Evolutionary conservation across 805 yeast genomes (phyloP), one percentile per base, ranked within the genome.

Genomic region (Teunomyces pallodes): DNA sequence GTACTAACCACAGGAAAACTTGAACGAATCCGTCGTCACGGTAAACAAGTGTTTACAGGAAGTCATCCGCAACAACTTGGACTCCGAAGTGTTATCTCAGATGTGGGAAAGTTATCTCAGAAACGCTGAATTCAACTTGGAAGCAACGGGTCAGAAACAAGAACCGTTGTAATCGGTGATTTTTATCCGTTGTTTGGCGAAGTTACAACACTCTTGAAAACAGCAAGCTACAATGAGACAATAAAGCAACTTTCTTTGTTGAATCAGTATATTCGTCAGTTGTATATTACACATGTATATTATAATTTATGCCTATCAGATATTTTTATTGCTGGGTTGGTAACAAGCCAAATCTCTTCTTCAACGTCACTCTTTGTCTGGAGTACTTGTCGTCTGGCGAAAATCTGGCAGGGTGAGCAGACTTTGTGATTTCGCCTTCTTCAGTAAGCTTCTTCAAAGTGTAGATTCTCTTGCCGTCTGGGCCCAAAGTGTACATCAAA

Each of bases 351-450:
- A 74, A 92, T 78, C 99, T 86, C 81, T 90, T 94, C 84, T 94
- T 94, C 67, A 94, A 80, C 49, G 98, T 92, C 45, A 94, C 97
- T 82, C 99, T 89, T 75, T 94, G 98, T 79, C 97, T 87, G 42
- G 99, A 94, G 79, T 90, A 92, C 76, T 94, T 94, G 82, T 94
- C 99, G 70, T 94, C 99, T 59, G 99, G 99, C 30, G 99, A 94
- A 72, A 94, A 94, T 75, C 99, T 86, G 46, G 99, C 99, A 54
- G 99, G 99, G 72, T 94, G 99, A 36, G 99, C 99, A 58, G 96
- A 87, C 77, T 90, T 90, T 66, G 99, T 95, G 77, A 92, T 90
- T 70, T 90, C 96, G 53, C 99, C 98, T 6, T 77, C 72, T 52
- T 79, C 90, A 48, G 95, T 85, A 60, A 66, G 56, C 77, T 94